Percentiles rank a stretch among this genome's conserved stretches.
phyloP scores from a whole-genome alignment of 116 monocot genomes.

The Phalaenopsis hybrid region DNA sequence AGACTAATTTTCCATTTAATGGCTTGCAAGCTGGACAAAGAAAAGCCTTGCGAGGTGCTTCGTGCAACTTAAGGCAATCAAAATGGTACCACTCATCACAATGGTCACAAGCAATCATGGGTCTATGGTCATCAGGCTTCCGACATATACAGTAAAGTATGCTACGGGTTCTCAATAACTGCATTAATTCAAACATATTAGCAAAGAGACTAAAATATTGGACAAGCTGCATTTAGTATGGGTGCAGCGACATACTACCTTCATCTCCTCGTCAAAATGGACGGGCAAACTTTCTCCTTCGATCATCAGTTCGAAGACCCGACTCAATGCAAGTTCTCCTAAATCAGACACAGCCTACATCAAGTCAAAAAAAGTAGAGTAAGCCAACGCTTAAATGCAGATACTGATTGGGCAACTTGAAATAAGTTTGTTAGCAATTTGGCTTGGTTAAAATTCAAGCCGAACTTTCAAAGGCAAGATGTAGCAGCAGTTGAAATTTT shows the following conservation, averaged over 20 bases:
- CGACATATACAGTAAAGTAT: slow-evolving; percentile 79
- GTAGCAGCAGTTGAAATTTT: too few relatives aligned
- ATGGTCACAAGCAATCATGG: slow-evolving; percentile 79
- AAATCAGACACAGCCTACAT: slow-evolving; percentile 31
- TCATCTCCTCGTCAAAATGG: slow-evolving; percentile 48
- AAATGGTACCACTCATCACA: slow-evolving; percentile 87
- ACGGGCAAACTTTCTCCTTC: slow-evolving; percentile 61
- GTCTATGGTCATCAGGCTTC: slow-evolving; percentile 55
- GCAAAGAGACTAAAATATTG: background rate
- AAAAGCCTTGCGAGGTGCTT: slow-evolving; percentile 33
- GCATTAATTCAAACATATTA: slow-evolving; percentile 17
- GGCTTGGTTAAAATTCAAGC: background rate
- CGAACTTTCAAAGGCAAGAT: too few relatives aligned
- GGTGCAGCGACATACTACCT: slow-evolving; percentile 22
- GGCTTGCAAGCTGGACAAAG: slow-evolving; percentile 69
- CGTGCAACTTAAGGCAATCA: slow-evolving; percentile 49
- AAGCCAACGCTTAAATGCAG: background rate
- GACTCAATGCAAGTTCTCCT: slow-evolving; percentile 40
- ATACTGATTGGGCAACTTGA: background rate
- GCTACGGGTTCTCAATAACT: slow-evolving; percentile 51
- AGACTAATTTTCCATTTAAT: slow-evolving; percentile 23
- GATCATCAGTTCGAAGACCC: slow-evolving; percentile 51
- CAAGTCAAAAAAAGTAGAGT: background rate
- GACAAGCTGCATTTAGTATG: slow-evolving; percentile 1
- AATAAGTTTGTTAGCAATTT: background rate